phyloP scores from a whole-genome alignment of 805 yeast genomes.

The Hanseniaspora taiwanica region DNA sequence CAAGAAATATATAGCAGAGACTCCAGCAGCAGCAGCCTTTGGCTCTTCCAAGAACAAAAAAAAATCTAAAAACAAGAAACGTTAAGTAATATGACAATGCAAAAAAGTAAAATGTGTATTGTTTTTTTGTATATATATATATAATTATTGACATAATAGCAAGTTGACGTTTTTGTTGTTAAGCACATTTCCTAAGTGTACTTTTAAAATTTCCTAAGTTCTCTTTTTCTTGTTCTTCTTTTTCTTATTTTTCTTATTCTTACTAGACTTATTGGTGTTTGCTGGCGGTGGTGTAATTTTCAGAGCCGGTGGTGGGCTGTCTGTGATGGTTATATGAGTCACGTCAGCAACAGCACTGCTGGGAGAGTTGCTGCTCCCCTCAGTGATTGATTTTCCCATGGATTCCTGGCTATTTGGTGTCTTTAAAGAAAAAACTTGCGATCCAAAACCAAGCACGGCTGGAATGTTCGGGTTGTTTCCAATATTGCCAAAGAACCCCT shows the following conservation, averaged over 20 bases:
- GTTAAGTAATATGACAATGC: slow-evolving; percentile 6
- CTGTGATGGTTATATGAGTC: slow-evolving; percentile 1
- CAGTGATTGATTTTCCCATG: neutral
- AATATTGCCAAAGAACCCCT: slow-evolving; percentile 38
- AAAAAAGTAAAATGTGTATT: neutral
- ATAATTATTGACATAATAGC: neutral
- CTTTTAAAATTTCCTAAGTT: slow-evolving; percentile 8
- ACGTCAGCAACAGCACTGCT: slow-evolving; percentile 1
- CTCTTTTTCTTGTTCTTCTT: slow-evolving; percentile 12
- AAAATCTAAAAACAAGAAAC: slow-evolving; percentile 19
- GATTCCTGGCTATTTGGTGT: slow-evolving; percentile 1
- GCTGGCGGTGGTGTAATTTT: neutral
- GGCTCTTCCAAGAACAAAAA: slow-evolving; percentile 9
- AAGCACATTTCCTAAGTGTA: too few species aligned
- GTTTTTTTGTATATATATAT: slow-evolving; percentile 4
- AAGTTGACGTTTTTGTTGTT: too few species aligned
- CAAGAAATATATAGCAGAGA: slow-evolving; percentile 13
- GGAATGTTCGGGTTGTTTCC: slow-evolving; percentile 18
- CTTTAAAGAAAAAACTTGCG: neutral
- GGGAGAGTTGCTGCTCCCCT: neutral
- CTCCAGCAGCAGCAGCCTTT: slow-evolving; percentile 6
- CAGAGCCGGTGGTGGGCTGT: too few species aligned
- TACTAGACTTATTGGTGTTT: neutral
- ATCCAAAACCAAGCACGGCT: slow-evolving; percentile 10
- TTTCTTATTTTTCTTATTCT: slow-evolving; percentile 8